Percentiles rank a stretch among this genome's conserved stretches.
Evolutionary conservation across 2,329 filamentous ascomycete species (phyloP).

Genomic region (Hortaea werneckii): DNA sequence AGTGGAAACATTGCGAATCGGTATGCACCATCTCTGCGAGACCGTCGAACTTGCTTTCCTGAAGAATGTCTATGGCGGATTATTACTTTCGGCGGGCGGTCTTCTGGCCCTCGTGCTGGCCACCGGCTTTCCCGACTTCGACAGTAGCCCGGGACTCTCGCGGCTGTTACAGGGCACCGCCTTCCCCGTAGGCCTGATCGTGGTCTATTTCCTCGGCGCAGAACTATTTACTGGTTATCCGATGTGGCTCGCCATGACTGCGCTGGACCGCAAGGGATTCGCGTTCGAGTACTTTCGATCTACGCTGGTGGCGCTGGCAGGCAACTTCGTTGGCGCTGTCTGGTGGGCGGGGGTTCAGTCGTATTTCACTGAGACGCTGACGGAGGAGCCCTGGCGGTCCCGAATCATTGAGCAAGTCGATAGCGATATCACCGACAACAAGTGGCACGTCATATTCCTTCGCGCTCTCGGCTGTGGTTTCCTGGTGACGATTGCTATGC

Average conservation of each 20-base stretch:
- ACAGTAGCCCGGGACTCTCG: constrained; percentile 13
- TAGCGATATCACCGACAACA: constrained; percentile 14
- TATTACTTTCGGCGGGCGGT: constrained; percentile 17
- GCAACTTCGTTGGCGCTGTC: constrained; percentile 16
- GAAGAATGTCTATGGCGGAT: constrained; percentile 20
- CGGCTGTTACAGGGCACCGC: constrained; percentile 16
- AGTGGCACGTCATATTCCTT: constrained; percentile 19
- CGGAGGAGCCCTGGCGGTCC: constrained; percentile 12
- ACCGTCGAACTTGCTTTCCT: constrained; percentile 12
- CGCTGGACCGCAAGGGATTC: constrained; percentile 13
- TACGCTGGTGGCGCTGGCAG: constrained; percentile 10
- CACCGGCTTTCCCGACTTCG: constrained; percentile 10
- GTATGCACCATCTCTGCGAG: constrained; percentile 17
- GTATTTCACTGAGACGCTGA: constrained; percentile 10
- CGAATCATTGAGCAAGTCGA: constrained; percentile 14
- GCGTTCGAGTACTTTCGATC: constrained; percentile 11
- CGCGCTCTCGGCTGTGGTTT: constrained; percentile 19
- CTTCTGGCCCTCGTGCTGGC: constrained; percentile 14
- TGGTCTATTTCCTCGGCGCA: constrained; percentile 20
- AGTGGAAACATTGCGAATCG: constrained; percentile 12
- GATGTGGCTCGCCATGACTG: constrained; percentile 21
- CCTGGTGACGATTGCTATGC: constrained; percentile 22
- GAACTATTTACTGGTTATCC: constrained; percentile 23
- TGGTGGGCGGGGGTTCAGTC: constrained; percentile 10
- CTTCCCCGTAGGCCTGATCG: constrained; percentile 19